Percentiles rank a stretch among this genome's conserved stretches.
These are phyloP conservation scores for Naganishia liquefaciens DNA, from an alignment of 1,284 basidiomycete genomes.

Conservation along the genomic window DNA sequence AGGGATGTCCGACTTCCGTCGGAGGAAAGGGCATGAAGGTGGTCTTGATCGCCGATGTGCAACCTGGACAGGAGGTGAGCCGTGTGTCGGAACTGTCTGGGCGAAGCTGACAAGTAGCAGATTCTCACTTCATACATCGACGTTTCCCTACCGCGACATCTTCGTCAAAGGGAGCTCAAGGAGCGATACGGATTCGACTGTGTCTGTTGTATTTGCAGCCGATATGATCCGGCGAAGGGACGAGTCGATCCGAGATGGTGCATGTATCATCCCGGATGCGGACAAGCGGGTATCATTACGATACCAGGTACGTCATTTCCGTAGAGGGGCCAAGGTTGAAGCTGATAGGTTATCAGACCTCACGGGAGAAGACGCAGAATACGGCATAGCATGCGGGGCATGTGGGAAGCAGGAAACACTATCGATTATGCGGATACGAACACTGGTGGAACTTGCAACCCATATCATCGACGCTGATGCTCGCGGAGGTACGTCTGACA, in stretches of 20 bases:
- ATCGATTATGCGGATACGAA: neutral
- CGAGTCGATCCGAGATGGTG: conserved; percentile 68
- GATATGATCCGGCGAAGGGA: conserved; percentile 22
- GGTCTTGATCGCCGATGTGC: conserved; percentile 67
- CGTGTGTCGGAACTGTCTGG: neutral
- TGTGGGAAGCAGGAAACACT: conserved; percentile 1
- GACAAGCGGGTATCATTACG: conserved; percentile 14
- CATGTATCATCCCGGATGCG: conserved; percentile 43
- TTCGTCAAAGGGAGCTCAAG: conserved; percentile 63
- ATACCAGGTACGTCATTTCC: conserved; percentile 38
- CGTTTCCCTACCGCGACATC: conserved; percentile 64
- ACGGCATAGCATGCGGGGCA: neutral
- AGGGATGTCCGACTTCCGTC: conserved; percentile 41
- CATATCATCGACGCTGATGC: conserved; percentile 4
- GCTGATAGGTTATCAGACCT: neutral
- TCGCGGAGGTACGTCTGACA: conserved; percentile 48
- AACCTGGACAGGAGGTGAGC: conserved; percentile 68
- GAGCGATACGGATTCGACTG: conserved; percentile 83
- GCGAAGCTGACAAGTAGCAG: conserved; percentile 54
- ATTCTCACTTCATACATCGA: conserved; percentile 80
- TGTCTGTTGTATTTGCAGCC: conserved; percentile 64
- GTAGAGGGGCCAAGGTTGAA: neutral
- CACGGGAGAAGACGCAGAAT: neutral
- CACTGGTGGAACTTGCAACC: neutral
- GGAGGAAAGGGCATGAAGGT: conserved; percentile 63